phyloP scores from a whole-genome alignment of 75 land plant species.

The Pseudotsuga menziesii region DNA sequence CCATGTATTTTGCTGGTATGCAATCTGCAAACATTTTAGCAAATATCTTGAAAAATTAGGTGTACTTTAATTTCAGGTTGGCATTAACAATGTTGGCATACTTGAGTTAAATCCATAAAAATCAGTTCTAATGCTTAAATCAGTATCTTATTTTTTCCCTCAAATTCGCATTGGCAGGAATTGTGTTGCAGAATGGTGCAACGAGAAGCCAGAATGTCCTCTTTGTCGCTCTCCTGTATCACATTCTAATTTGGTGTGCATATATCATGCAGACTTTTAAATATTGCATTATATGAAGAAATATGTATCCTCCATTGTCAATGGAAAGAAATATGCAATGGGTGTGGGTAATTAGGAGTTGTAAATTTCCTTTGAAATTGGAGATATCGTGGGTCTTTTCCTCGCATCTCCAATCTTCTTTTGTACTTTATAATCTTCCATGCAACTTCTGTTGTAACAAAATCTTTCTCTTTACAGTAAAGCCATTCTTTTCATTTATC shows the following conservation, averaged over 20 bases:
- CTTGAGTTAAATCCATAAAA: background rate
- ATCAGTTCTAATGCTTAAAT: background rate
- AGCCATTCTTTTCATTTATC: background rate
- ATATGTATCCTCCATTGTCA: too few relatives aligned
- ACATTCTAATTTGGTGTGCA: conserved; percentile 83
- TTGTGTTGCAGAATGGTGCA: conserved; percentile 99
- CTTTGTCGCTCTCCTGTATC: conserved; percentile 86
- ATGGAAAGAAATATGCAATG: too few relatives aligned
- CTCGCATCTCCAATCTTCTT: too few relatives aligned
- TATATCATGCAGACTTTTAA: conserved; percentile 92
- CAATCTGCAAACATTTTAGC: background rate
- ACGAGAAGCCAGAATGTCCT: conserved; percentile 98
- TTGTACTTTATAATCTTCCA: too few relatives aligned
- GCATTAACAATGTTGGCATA: background rate
- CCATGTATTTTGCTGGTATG: conserved; percentile 98
- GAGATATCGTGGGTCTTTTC: too few relatives aligned
- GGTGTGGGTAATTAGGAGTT: too few relatives aligned
- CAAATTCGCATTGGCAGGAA: conserved; percentile 44
- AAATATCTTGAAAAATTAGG: background rate
- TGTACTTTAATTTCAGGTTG: too few relatives aligned
- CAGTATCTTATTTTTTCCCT: background rate
- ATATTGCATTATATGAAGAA: too few relatives aligned
- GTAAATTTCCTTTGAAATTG: too few relatives aligned
- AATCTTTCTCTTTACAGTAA: conserved; percentile 10
- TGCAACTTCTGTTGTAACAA: too few relatives aligned